Evolutionary conservation across 2,329 filamentous ascomycete genomes (phyloP).

Genomic region (Thielaviopsis ethacetica): DNA sequence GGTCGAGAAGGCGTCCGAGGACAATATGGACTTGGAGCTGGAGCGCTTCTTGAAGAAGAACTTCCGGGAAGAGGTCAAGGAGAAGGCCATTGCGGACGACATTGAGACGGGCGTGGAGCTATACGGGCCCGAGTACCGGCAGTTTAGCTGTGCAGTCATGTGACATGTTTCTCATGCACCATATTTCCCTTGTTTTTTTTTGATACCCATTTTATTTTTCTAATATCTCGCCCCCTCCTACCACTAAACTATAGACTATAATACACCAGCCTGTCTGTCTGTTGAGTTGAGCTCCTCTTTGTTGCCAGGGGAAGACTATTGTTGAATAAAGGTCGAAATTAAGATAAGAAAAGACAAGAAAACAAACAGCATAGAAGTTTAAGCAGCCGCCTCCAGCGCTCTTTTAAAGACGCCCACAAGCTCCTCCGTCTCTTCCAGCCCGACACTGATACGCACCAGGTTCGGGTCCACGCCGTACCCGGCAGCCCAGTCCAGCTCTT

Average conservation of each 20-base stretch:
- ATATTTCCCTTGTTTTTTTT: neutral
- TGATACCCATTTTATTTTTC: neutral
- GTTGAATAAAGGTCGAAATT: conserved; percentile 4
- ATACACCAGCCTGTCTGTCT: neutral
- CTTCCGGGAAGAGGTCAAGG: conserved; percentile 54
- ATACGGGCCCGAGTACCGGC: conserved; percentile 49
- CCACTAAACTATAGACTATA: too few relatives aligned
- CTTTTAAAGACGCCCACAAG: conserved; percentile 46
- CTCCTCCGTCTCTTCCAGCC: conserved; percentile 60
- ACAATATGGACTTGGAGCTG: conserved; percentile 53
- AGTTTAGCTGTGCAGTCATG: conserved; percentile 45
- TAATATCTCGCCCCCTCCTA: neutral
- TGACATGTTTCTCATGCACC: conserved; percentile 16
- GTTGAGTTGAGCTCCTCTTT: neutral
- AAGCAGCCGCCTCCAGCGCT: conserved; percentile 43
- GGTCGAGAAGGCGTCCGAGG: conserved; percentile 44
- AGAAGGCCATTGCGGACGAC: conserved; percentile 57
- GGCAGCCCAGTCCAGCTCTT: conserved; percentile 79
- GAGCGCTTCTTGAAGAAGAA: conserved; percentile 56
- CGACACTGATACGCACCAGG: conserved; percentile 75
- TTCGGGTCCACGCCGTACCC: conserved; percentile 66
- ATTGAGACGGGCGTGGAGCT: conserved; percentile 56
- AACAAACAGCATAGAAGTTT: neutral
- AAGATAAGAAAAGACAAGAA: neutral
- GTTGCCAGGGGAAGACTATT: neutral